Percentiles rank a stretch among this genome's conserved stretches.
phyloP scores from a whole-genome alignment of 2,329 filamentous ascomycete species.

The Diaporthe amygdali region DNA sequence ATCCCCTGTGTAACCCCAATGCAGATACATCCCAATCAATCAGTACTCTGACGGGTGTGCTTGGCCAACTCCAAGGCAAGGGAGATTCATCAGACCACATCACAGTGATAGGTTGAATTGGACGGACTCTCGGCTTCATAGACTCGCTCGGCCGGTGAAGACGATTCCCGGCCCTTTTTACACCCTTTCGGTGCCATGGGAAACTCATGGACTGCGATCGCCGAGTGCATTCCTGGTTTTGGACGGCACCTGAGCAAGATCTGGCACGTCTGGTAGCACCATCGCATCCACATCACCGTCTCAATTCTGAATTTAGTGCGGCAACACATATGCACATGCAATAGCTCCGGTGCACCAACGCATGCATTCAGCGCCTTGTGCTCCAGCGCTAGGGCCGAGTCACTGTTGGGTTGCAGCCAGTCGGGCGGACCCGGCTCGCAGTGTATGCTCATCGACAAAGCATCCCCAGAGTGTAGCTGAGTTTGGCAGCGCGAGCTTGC shows the following conservation, averaged over 20 bases:
- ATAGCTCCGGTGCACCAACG: neutral
- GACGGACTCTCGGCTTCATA: neutral
- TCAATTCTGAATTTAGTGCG: neutral
- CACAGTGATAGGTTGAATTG: neutral
- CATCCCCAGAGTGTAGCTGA: neutral
- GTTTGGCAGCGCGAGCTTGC: neutral
- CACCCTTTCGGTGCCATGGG: neutral
- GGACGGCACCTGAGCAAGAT: neutral
- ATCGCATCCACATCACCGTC: neutral
- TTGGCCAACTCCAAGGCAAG: neutral
- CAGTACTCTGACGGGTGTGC: neutral
- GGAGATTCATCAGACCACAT: neutral
- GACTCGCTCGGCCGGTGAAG: neutral
- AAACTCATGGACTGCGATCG: neutral
- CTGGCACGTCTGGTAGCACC: neutral
- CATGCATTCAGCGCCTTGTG: neutral
- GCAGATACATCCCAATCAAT: conserved; percentile 4
- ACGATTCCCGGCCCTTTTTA: neutral
- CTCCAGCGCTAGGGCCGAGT: neutral
- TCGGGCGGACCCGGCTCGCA: neutral
- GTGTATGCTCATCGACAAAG: neutral
- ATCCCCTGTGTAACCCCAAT: neutral
- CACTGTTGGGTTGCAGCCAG: neutral
- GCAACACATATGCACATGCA: neutral
- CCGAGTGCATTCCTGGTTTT: neutral